Evolutionary conservation across 2,329 filamentous ascomycete species (phyloP).

Genomic region (Aspergillus brasiliensis): DNA sequence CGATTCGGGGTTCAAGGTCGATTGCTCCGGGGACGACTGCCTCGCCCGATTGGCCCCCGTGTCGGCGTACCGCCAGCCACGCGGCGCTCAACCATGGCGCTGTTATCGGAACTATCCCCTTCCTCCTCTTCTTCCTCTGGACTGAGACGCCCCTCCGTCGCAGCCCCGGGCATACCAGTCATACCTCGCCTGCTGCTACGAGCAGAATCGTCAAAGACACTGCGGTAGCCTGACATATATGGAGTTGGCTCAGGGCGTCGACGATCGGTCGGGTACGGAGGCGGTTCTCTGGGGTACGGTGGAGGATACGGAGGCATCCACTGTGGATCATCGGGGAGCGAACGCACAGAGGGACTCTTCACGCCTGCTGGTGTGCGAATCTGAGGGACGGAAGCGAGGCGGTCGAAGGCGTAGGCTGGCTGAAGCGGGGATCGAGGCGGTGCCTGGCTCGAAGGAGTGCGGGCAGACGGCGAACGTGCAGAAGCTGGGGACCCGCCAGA

Average conservation of each 20-base stretch:
- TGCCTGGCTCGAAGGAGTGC: constrained; percentile 12
- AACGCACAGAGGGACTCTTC: constrained; percentile 38
- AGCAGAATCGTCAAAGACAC: constrained; percentile 22
- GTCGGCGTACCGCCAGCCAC: constrained; percentile 23
- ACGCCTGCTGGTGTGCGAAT: constrained; percentile 39
- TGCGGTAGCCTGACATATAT: constrained; percentile 27
- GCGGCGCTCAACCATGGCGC: constrained; percentile 32
- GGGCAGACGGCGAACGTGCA: constrained; percentile 22
- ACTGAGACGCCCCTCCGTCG: constrained; percentile 20
- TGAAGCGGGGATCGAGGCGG: constrained; percentile 40
- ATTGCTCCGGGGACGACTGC: constrained; percentile 29
- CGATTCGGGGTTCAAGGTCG: constrained; percentile 18
- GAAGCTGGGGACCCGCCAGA: constrained; percentile 9
- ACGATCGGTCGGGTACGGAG: constrained; percentile 36
- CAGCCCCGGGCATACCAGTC: constrained; percentile 18
- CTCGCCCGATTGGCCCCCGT: constrained; percentile 21
- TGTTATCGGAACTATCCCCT: constrained; percentile 25
- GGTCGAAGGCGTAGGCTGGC: constrained; percentile 33
- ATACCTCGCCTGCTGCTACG: constrained; percentile 14
- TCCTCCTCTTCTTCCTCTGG: constrained; percentile 21
- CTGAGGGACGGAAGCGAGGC: constrained; percentile 40
- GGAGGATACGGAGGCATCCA: constrained; percentile 45
- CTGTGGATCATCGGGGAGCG: constrained; percentile 53
- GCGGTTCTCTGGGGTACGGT: constrained; percentile 34
- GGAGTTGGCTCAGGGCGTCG: constrained; percentile 24